phyloP scores from a whole-genome alignment of 2,329 filamentous ascomycete genomes.

The Exophiala dermatitidis region DNA sequence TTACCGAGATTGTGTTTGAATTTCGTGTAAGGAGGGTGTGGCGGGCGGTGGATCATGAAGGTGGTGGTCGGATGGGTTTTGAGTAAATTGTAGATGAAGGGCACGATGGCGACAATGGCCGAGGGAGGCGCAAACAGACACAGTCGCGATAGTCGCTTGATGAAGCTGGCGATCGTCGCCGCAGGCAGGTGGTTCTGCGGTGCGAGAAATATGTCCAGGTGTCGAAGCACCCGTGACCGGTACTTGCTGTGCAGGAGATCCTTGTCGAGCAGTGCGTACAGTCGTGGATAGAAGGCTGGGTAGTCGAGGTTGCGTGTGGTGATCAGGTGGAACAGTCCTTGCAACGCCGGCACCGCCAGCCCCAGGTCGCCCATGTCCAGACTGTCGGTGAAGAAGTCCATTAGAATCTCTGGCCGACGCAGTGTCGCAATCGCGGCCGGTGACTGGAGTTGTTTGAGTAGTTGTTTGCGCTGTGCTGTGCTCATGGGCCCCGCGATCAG shows the following conservation, averaged over 20 bases:
- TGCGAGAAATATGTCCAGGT: conserved; percentile 80
- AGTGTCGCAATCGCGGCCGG: conserved; percentile 54
- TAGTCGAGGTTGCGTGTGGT: conserved; percentile 92
- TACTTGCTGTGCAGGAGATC: conserved; percentile 89
- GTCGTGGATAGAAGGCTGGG: conserved; percentile 83
- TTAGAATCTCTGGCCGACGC: conserved; percentile 75
- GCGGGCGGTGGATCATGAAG: conserved; percentile 87
- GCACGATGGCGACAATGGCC: conserved; percentile 79
- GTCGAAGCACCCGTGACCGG: conserved; percentile 83
- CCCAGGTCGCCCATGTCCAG: conserved; percentile 81
- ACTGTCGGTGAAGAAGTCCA: conserved; percentile 94
- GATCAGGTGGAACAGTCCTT: conserved; percentile 91
- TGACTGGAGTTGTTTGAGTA: conserved; percentile 49
- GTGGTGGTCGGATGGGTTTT: conserved; percentile 84
- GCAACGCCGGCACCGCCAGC: conserved; percentile 71
- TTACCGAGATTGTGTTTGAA: conserved; percentile 54
- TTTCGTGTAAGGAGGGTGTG: conserved; percentile 51
- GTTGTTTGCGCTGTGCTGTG: conserved; percentile 67
- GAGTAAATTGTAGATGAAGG: conserved; percentile 92
- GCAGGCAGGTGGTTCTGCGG: conserved; percentile 84
- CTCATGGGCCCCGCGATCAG: conserved; percentile 43
- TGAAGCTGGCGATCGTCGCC: conserved; percentile 84
- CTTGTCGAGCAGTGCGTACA: conserved; percentile 84
- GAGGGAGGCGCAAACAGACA: conserved; percentile 82
- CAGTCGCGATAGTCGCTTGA: conserved; percentile 83